Evolutionary conservation across 2,329 filamentous ascomycete genomes (phyloP).

Genomic region (Penicillium digitatum): DNA sequence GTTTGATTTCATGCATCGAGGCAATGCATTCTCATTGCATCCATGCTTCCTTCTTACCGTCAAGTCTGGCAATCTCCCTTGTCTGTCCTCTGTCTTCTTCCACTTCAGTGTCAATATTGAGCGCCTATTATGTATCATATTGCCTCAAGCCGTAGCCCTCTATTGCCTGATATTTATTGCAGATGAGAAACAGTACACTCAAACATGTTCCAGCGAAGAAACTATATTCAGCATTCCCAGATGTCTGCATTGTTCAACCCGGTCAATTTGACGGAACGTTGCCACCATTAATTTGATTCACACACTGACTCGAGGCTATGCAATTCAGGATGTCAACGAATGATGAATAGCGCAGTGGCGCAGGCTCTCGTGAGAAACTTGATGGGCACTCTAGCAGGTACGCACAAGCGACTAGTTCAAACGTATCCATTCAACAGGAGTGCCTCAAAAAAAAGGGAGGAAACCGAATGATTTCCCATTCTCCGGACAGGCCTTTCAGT

Average conservation of each 20-base stretch:
- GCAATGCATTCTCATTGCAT: background rate
- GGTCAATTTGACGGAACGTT: background rate
- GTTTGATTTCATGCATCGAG: background rate
- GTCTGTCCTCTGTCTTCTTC: background rate
- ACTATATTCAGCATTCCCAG: background rate
- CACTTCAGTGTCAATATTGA: background rate
- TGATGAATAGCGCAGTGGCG: background rate
- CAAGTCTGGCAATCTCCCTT: background rate
- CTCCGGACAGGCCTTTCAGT: no score
- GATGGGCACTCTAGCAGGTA: background rate
- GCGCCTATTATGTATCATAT: conserved; percentile 1
- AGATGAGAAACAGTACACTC: background rate
- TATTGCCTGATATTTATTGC: background rate
- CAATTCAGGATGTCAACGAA: background rate
- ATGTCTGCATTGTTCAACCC: background rate
- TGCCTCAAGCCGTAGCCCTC: background rate
- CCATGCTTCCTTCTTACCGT: background rate
- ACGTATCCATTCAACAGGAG: no score
- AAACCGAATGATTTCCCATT: no score
- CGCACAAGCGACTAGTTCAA: no score
- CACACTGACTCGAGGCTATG: background rate
- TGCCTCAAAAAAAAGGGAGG: no score
- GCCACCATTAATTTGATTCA: background rate
- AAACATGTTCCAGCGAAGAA: background rate
- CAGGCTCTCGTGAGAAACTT: background rate